Evolutionary conservation across 1,284 basidiomycete species (phyloP).

Genomic region (Cutaneotrichosporon curvatum): DNA sequence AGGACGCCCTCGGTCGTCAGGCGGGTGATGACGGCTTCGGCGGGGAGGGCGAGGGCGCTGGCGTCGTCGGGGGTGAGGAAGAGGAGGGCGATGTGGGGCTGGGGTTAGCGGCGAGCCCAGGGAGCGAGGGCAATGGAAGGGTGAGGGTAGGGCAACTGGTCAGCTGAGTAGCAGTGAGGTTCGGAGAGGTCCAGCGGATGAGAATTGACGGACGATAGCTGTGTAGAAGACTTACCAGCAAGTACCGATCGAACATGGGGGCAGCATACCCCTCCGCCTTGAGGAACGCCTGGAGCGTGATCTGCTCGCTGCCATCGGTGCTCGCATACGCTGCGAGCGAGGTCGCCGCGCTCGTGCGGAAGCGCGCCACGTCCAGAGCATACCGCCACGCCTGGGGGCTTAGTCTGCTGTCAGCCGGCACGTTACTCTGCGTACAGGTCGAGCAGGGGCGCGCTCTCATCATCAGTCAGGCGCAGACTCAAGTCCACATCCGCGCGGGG

Average conservation of each 20-base stretch:
- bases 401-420: slow-evolving; percentile 35
- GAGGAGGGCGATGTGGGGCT: slow-evolving; percentile 13
- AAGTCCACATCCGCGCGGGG: slow-evolving; percentile 51
- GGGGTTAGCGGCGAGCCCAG: slow-evolving; percentile 2
- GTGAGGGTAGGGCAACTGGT: no score
- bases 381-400: slow-evolving; percentile 66
- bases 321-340: slow-evolving; percentile 21
- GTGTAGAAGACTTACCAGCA: slow-evolving; percentile 69
- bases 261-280: slow-evolving; percentile 60
- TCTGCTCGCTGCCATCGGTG: slow-evolving; percentile 35
- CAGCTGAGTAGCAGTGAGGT: no score
- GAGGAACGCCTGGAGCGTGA: slow-evolving; percentile 66
- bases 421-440: no score
- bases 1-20: neutral
- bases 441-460: no score
- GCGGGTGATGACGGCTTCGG: slow-evolving; percentile 6
- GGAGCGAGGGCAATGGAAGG: no score
- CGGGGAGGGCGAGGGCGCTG: slow-evolving; percentile 10
- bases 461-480: no score
- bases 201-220: no score
- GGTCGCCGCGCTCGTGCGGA: slow-evolving; percentile 60
- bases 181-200: no score
- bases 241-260: slow-evolving; percentile 67
- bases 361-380: slow-evolving; percentile 68
- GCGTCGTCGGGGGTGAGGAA: slow-evolving; percentile 11